Percentiles rank a stretch among this genome's conserved stretches.
Evolutionary conservation across 768 basidiomycete species (phyloP).

Genomic region (Aureoboletus auriporus): DNA sequence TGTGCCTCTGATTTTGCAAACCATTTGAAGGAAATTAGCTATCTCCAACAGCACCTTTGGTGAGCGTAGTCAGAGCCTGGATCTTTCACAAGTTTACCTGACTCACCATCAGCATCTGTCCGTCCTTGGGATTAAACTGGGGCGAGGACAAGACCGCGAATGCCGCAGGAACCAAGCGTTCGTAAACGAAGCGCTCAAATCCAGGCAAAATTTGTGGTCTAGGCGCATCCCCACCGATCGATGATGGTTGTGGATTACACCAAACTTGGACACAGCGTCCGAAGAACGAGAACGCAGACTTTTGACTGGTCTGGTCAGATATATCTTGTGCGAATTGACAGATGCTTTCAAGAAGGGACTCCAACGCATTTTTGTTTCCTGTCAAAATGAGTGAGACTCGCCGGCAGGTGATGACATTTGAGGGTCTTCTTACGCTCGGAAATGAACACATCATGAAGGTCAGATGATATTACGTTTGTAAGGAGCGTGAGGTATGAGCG

Average conservation of each 20-base stretch:
- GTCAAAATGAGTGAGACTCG: constrained; percentile 1
- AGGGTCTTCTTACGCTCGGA: constrained; percentile 64
- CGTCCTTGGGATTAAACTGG: constrained; percentile 85
- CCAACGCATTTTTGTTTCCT: constrained; percentile 68
- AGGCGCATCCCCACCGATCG: constrained; percentile 32
- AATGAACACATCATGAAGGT: constrained; percentile 78
- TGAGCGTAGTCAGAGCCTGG: not conserved
- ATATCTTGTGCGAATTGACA: constrained; percentile 68
- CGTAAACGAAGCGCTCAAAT: constrained; percentile 90
- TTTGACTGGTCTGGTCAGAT: constrained; percentile 73
- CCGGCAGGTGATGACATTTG: constrained; percentile 1
- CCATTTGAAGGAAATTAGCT: constrained; percentile 74
- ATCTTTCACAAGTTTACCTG: not conserved
- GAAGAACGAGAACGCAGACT: constrained; percentile 77
- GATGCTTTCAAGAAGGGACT: constrained; percentile 72
- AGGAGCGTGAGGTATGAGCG: constrained; percentile 84
- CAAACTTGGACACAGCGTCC: constrained; percentile 62
- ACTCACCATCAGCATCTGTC: constrained; percentile 78
- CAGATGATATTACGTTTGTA: constrained; percentile 75
- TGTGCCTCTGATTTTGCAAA: constrained; percentile 70
- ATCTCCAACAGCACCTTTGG: constrained; percentile 85
- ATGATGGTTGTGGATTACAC: constrained; percentile 49
- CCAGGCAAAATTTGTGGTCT: constrained; percentile 59
- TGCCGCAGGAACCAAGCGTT: constrained; percentile 73
- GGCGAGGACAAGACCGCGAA: constrained; percentile 79